Conservation (phyloP, 2,329 filamentous ascomycete species). For the Phaeosphaeria sp. region DNA sequence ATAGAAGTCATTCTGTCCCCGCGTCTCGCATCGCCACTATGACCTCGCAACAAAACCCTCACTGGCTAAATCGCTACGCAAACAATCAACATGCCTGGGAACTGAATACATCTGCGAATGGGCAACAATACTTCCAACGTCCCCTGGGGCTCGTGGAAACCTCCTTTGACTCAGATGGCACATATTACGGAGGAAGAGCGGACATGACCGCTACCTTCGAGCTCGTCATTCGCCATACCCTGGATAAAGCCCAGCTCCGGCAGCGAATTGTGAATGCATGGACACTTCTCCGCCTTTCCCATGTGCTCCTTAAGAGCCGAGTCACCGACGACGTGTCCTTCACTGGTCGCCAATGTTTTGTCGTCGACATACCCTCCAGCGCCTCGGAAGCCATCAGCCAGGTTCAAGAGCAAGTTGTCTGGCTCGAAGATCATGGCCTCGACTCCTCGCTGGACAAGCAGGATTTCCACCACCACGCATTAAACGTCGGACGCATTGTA, state of each 20-base stretch:
- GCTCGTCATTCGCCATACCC: constrained; percentile 41
- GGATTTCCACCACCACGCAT: constrained; percentile 51
- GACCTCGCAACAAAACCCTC: background rate
- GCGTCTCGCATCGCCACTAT: background rate
- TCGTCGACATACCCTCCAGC: constrained; percentile 39
- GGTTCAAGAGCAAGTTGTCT: constrained; percentile 41
- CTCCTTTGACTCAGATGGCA: constrained; percentile 54
- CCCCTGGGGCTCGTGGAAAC: constrained; percentile 54
- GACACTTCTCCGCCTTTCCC: constrained; percentile 47
- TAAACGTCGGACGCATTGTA: constrained; percentile 51
- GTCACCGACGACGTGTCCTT: constrained; percentile 22
- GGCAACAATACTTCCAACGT: constrained; percentile 36
- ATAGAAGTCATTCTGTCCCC: background rate
- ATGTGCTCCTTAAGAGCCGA: constrained; percentile 48
- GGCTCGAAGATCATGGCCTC: constrained; percentile 43
- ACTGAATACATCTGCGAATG: constrained; percentile 12
- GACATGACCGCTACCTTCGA: constrained; percentile 52
- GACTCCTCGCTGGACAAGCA: constrained; percentile 40
- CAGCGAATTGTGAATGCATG: constrained; percentile 49
- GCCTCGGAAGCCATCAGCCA: constrained; percentile 38
- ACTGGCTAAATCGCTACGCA: constrained; percentile 52
- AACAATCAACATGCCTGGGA: constrained; percentile 48
- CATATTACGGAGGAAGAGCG: constrained; percentile 53
- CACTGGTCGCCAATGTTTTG: constrained; percentile 36
- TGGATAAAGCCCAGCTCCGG: constrained; percentile 39